Evolutionary conservation across 2,329 filamentous ascomycete genomes (phyloP).

Genomic region (Venturia oleaginea): DNA sequence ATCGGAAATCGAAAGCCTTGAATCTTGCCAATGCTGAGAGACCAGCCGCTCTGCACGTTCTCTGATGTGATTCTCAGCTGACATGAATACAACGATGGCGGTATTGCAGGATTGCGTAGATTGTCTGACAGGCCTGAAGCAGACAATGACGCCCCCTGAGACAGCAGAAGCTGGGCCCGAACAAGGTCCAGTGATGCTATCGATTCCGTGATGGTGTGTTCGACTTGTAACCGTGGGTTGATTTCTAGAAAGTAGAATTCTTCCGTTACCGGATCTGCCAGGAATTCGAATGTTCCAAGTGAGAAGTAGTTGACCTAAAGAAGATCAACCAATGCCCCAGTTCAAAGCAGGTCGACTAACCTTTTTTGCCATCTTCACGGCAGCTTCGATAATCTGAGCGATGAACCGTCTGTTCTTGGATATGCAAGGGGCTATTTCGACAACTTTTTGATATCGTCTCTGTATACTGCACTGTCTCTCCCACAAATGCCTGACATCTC

Average conservation of each 20-base stretch:
- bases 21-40: slow-evolving; percentile 52
- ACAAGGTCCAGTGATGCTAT: slow-evolving; percentile 48
- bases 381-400: slow-evolving; percentile 42
- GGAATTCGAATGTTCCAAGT: slow-evolving; percentile 56
- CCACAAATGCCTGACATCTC: slow-evolving; percentile 46
- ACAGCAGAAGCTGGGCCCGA: slow-evolving; percentile 43
- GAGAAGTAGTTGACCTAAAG: slow-evolving; percentile 45
- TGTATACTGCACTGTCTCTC: slow-evolving; percentile 54
- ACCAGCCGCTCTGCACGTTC: slow-evolving; percentile 43
- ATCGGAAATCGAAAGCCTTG: slow-evolving; percentile 44
- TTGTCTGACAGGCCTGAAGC: slow-evolving; percentile 26
- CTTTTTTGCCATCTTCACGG: slow-evolving; percentile 42
- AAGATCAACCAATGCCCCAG: background rate
- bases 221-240: slow-evolving; percentile 52
- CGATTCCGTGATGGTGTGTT: slow-evolving; percentile 52
- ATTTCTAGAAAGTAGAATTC: slow-evolving; percentile 53
- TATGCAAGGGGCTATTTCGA: slow-evolving; percentile 50
- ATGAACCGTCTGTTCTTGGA: slow-evolving; percentile 39
- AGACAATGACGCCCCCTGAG: slow-evolving; percentile 39
- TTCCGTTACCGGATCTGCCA: slow-evolving; percentile 40
- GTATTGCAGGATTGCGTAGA: slow-evolving; percentile 25
- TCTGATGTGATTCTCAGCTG: slow-evolving; percentile 52
- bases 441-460: slow-evolving; percentile 51
- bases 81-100: slow-evolving; percentile 39
- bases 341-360: slow-evolving; percentile 22